Conservation (phyloP, 2,329 filamentous ascomycete genomes). For the Fusarium avenaceum region DNA sequence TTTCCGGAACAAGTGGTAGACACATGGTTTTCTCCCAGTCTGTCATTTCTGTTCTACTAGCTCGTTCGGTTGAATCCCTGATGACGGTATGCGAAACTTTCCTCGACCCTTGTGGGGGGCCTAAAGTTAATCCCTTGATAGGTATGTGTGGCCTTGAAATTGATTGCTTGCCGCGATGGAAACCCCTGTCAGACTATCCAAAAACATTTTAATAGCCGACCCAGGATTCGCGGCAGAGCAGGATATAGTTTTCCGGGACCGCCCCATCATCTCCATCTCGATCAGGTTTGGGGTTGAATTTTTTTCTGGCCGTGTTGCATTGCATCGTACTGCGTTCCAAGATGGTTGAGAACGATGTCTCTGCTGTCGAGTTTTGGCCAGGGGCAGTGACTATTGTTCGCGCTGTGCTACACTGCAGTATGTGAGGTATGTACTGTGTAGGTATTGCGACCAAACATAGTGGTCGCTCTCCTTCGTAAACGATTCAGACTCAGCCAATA, state of each 20-base stretch:
- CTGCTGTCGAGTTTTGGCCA: constrained; percentile 26
- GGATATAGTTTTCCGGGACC: constrained; percentile 34
- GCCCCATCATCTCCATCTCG: constrained; percentile 22
- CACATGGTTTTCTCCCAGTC: constrained; percentile 1
- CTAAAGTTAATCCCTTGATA: constrained; percentile 27
- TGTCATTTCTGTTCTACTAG: constrained; percentile 27
- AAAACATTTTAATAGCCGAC: constrained; percentile 36
- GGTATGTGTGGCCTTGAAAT: constrained; percentile 15
- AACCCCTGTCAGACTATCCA: constrained; percentile 25
- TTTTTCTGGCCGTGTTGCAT: background rate
- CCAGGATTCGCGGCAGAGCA: constrained; percentile 29
- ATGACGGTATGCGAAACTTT: constrained; percentile 27
- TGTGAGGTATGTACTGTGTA: background rate
- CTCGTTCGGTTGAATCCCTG: constrained; percentile 18
- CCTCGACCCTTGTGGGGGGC: constrained; percentile 18
- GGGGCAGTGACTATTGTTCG: constrained; percentile 11
- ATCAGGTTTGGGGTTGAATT: constrained; percentile 8
- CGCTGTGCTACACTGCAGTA: constrained; percentile 15
- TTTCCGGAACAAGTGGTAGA: background rate
- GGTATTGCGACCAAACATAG: constrained; percentile 5
- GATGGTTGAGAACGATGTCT: constrained; percentile 22
- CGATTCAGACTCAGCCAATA: constrained; percentile 22
- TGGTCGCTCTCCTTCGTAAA: constrained; percentile 18
- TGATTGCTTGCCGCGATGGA: constrained; percentile 21
- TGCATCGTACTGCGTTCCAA: constrained; percentile 14